A percentile compares a stretch with the other conserved stretches of the same genome.
These are phyloP conservation scores for Handroanthus guayacan DNA, from an alignment of 257 asterid species.

Conservation along the genomic window DNA sequence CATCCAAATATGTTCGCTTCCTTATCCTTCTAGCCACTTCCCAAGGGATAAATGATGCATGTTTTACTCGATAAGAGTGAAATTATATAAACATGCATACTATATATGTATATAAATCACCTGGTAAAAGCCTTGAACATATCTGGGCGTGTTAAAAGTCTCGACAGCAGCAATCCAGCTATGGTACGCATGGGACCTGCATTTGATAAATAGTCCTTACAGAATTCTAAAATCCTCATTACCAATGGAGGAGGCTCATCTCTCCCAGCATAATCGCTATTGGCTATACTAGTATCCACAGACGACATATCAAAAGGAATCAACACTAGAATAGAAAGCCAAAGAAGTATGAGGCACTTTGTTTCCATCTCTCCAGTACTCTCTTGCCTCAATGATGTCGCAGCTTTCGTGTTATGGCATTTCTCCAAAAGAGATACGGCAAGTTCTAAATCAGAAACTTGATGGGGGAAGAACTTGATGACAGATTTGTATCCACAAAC, in stretches of 20 bases:
- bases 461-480: constrained; percentile 95
- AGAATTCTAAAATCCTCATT: constrained; percentile 66
- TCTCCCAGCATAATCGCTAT: constrained; percentile 36
- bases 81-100: too few relatives aligned
- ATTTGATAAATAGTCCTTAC: constrained; percentile 83
- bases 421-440: constrained; percentile 89
- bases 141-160: constrained; percentile 93
- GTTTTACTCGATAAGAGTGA: neutral
- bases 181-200: constrained; percentile 97
- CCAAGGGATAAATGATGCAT: neutral
- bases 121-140: constrained; percentile 84
- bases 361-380: constrained; percentile 99
- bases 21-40: constrained; percentile 16
- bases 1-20: neutral
- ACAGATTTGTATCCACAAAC: constrained; percentile 97
- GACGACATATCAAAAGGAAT: constrained; percentile 94
- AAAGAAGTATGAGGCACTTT: constrained; percentile 79
- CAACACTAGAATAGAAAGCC: constrained; percentile 94
- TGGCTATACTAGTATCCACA: constrained; percentile 82
- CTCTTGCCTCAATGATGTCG: constrained; percentile 84
- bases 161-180: constrained; percentile 87
- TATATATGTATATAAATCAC: constrained; percentile 32
- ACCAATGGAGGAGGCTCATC: constrained; percentile 87
- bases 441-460: constrained; percentile 93
- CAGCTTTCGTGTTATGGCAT: constrained; percentile 67